These are phyloP conservation scores for Cronartium quercuum DNA, from an alignment of 1,284 basidiomycete genomes.

Conservation along the genomic window DNA sequence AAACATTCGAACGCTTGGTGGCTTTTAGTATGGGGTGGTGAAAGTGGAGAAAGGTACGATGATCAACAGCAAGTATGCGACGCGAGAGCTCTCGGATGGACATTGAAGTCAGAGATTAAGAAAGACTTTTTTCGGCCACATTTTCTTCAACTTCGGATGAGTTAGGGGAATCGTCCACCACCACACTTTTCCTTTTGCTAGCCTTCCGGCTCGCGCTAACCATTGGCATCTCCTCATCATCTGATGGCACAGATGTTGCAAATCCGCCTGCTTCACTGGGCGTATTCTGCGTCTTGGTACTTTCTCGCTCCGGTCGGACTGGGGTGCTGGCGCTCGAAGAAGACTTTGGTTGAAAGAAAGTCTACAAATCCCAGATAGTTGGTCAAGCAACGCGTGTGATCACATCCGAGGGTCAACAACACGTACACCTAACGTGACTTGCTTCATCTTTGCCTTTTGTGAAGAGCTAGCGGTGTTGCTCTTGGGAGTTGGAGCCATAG, in stretches of 20 bases:
- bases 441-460: conserved; percentile 11
- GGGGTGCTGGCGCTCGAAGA: neutral
- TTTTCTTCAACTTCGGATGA: neutral
- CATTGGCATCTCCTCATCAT: neutral
- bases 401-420: neutral
- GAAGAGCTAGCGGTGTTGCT: neutral
- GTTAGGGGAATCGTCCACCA: neutral
- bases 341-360: neutral
- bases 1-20: neutral
- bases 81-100: neutral
- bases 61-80: neutral
- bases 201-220: neutral
- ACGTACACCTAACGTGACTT: conserved; percentile 24
- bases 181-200: neutral
- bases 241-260: neutral
- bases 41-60: neutral
- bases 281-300: neutral
- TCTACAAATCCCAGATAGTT: neutral
- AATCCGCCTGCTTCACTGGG: neutral
- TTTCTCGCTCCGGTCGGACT: neutral
- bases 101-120: neutral
- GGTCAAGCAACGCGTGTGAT: neutral
- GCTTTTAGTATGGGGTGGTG: neutral
- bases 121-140: neutral
- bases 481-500: too few species aligned